Evolutionary conservation across 1,139 yeast genomes (phyloP).

Genomic region (Nakaseomyces kungkrabaensis): DNA sequence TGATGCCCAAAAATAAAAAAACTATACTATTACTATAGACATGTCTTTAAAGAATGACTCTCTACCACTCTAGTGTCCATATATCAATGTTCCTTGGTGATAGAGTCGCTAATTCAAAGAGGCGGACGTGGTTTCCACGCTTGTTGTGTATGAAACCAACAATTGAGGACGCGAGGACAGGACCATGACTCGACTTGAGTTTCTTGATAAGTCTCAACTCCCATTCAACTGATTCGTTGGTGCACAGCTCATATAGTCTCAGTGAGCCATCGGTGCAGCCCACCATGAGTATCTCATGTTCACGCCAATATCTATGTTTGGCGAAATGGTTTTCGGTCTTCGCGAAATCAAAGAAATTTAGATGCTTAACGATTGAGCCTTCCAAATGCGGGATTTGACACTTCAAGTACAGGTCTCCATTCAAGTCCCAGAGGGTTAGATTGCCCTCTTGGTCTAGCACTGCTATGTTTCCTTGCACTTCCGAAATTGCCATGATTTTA

Average conservation of each 20-base stretch:
- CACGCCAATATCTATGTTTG: slow-evolving; percentile 32
- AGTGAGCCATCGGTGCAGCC: slow-evolving; percentile 31
- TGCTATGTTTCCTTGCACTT: slow-evolving; percentile 47
- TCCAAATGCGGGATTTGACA: slow-evolving; percentile 1
- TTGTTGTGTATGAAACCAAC: background rate
- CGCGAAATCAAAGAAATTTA: slow-evolving; percentile 24
- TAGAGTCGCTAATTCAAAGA: background rate
- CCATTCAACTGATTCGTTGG: slow-evolving; percentile 15
- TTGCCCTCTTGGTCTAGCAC: slow-evolving; percentile 25
- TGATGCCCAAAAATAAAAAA: background rate
- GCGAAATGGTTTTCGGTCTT: slow-evolving; percentile 20
- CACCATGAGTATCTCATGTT: slow-evolving; percentile 29
- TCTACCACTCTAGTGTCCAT: slow-evolving; percentile 1
- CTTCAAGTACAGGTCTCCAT: slow-evolving; percentile 39
- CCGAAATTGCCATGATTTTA: slow-evolving; percentile 39
- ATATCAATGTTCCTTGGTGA: background rate
- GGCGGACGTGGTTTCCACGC: background rate
- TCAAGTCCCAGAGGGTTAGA: slow-evolving; percentile 40
- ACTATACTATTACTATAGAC: no score
- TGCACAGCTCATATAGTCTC: slow-evolving; percentile 24
- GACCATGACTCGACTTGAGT: slow-evolving; percentile 15
- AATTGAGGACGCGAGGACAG: slow-evolving; percentile 10
- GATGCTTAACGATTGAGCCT: slow-evolving; percentile 9
- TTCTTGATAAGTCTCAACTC: slow-evolving; percentile 12
- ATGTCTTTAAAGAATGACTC: background rate